Evolutionary conservation across 73 alveolate genomes (phyloP).

Genomic region (Stentor roeselii): DNA sequence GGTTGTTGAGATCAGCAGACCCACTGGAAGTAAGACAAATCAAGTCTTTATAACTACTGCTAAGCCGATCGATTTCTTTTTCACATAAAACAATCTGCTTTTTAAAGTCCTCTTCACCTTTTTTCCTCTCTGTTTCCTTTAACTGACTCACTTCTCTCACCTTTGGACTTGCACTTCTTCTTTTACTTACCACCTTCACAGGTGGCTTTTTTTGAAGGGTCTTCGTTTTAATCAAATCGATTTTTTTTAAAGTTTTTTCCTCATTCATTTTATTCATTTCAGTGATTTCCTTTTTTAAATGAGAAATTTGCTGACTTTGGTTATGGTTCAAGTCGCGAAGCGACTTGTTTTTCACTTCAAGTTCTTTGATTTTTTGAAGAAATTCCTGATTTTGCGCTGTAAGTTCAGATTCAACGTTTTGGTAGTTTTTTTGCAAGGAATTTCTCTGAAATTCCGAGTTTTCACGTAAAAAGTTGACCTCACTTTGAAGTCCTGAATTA

Average conservation of each 20-base stretch:
- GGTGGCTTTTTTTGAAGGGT: constrained; percentile 1
- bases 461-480: background rate
- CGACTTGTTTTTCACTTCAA: background rate
- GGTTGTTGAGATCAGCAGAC: background rate
- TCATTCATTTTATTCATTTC: background rate
- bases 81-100: background rate
- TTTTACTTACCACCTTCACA: background rate
- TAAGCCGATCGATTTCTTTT: background rate
- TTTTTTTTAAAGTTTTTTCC: background rate
- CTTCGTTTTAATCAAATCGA: background rate
- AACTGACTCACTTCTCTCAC: background rate
- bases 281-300: constrained; percentile 9
- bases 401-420: constrained; percentile 5
- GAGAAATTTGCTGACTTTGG: background rate
- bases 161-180: background rate
- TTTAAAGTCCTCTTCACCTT: background rate
- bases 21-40: background rate
- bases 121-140: background rate
- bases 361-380: background rate
- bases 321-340: background rate
- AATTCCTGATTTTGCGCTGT: constrained; percentile 3
- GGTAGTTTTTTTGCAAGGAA: background rate
- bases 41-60: background rate
- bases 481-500: background rate
- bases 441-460: background rate